Base-by-base conservation (phyloP, 202 grass and related monocot genomes). In the Alloteropsis angusta region DNA sequence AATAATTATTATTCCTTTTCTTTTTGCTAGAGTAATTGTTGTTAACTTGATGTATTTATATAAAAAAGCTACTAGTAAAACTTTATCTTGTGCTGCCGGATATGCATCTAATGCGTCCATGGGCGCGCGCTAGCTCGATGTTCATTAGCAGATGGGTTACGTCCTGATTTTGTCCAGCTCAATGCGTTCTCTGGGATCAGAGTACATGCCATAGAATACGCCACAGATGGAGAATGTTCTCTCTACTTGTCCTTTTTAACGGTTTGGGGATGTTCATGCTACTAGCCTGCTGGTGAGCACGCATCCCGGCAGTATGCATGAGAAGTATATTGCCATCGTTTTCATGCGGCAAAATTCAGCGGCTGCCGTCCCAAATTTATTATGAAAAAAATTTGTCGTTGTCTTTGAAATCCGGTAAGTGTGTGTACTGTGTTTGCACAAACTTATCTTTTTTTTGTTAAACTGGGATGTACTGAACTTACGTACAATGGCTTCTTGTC, bases 101-200 rank as follows among this genome's bases (percentile, higher is more conserved):
- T 50, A 72, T 14, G 25, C 15, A 62, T 62, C 9, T 57, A 19
- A 12, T 5, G 60, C 54, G 23, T 72, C 41, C 14, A 21, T 39
- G 54, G 34, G 52, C 0, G 72, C 79, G 52, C 0, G 72, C 79
- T 65, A 34, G 66, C 25, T 60, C 71, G 50, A n/a, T 48, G 59
- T 77, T 73, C 41, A 48, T 71, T 71, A 65, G 49, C 49, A 78
- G 59, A 73, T 72, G 48, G 84, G 57, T 44, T 83, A 52, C 65
- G 61, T 52, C 73, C 57, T 62, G 12, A 22, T 78, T 78, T 52
- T 78, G 63, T 72, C 74, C 85, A 87, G 74, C 59, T 83, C 22
- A 5, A 50, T n/a, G 66, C 49, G 17, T 26, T 77, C 70, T 49
- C 48, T 68, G 50, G 37, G 37, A 15, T 76, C 7, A 55, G n/a